Conservation (phyloP, 805 yeast species). For the Kazachstania africana region DNA sequence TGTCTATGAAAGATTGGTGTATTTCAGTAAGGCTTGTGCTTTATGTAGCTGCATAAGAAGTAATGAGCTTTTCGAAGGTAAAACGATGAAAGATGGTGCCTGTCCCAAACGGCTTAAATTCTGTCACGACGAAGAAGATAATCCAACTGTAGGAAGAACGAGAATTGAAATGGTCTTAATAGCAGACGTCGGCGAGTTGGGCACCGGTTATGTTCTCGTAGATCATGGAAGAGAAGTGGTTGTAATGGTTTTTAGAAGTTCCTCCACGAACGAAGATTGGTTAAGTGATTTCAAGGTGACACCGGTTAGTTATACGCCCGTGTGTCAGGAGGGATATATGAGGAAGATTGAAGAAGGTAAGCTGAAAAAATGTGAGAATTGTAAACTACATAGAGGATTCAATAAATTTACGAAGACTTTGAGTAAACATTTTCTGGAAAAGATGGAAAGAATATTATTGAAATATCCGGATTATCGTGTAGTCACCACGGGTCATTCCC, state of each 20-base stretch:
- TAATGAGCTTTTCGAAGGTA: conserved; percentile 12
- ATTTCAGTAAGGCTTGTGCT: conserved; percentile 25
- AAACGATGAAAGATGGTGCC: conserved; percentile 20
- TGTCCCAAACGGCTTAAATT: conserved; percentile 24
- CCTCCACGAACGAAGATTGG: conserved; percentile 52
- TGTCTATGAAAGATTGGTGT: conserved; percentile 22
- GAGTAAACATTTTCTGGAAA: conserved; percentile 28
- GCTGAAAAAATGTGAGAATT: conserved; percentile 32
- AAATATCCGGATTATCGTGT: conserved; percentile 38
- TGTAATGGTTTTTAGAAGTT: conserved; percentile 50
- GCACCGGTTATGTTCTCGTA: conserved; percentile 44
- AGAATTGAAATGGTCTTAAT: conserved; percentile 31
- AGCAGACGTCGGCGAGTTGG: conserved; percentile 35
- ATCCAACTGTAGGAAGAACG: conserved; percentile 21
- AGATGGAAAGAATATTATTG: conserved; percentile 25
- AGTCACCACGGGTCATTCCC: conserved; percentile 59
- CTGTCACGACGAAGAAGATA: conserved; percentile 18
- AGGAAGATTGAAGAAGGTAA: conserved; percentile 14
- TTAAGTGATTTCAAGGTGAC: conserved; percentile 40
- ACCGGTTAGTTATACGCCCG: conserved; percentile 38
- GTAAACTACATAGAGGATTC: conserved; percentile 59
- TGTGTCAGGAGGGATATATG: conserved; percentile 19
- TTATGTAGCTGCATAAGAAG: conserved; percentile 27
- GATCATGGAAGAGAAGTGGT: conserved; percentile 36
- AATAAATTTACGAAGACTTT: conserved; percentile 34